Percentiles rank a stretch among this genome's conserved stretches.
Evolutionary conservation across 345 rosid species (phyloP).

Genomic region (Populus pruinosa): DNA sequence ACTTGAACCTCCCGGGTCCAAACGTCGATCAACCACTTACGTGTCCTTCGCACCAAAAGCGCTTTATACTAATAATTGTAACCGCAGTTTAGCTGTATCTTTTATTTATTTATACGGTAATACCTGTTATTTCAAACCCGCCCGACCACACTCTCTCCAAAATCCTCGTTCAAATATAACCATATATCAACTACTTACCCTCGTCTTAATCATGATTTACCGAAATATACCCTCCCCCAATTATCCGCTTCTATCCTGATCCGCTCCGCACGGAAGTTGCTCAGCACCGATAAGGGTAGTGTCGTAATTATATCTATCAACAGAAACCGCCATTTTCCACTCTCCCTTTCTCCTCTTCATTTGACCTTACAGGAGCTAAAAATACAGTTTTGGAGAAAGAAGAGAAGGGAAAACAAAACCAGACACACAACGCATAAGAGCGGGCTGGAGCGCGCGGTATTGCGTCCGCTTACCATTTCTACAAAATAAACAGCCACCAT

Average conservation of each 20-base stretch:
- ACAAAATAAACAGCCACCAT: too few relatives aligned
- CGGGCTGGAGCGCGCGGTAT: too few relatives aligned
- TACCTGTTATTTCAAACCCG: too few relatives aligned
- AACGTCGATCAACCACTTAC: background rate
- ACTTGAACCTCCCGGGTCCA: background rate
- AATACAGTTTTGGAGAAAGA: background rate
- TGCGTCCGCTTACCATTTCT: too few relatives aligned
- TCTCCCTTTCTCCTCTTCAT: background rate
- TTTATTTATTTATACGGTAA: too few relatives aligned
- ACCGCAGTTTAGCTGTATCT: too few relatives aligned
- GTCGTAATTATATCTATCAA: background rate
- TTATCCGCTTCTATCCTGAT: background rate
- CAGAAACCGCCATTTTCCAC: conserved; percentile 6
- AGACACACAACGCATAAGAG: too few relatives aligned
- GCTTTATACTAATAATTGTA: too few relatives aligned
- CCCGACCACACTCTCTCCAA: too few relatives aligned
- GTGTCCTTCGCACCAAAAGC: too few relatives aligned
- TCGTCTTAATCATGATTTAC: background rate
- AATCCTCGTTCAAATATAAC: background rate
- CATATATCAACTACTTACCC: background rate
- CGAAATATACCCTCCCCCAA: background rate
- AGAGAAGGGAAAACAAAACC: too few relatives aligned
- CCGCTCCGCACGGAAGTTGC: background rate
- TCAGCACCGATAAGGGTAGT: background rate
- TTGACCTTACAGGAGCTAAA: background rate